Evolutionary conservation across 352 stramenopile species (phyloP).

Genomic region (Phytophthora capsici): DNA sequence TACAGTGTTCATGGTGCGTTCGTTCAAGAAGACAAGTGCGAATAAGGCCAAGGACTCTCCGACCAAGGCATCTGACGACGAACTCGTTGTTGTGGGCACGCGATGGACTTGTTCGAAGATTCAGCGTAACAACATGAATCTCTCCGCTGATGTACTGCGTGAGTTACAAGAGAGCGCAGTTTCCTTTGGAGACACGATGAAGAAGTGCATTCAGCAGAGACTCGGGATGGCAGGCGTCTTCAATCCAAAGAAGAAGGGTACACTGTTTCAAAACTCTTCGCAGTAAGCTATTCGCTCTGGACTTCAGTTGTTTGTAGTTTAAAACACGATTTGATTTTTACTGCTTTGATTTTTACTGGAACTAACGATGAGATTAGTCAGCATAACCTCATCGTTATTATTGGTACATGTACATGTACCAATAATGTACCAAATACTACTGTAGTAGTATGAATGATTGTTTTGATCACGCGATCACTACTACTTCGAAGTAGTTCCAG

Average conservation of each 20-base stretch:
- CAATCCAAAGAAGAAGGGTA: neutral
- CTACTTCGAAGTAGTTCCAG: too few species aligned
- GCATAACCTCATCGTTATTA: too few species aligned
- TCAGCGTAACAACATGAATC: constrained; percentile 18
- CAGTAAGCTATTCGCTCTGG: too few species aligned
- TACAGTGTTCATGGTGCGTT: constrained; percentile 35
- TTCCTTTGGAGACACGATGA: constrained; percentile 35
- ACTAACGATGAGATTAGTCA: too few species aligned
- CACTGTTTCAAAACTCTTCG: neutral
- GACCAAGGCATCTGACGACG: constrained; percentile 5
- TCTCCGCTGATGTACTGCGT: constrained; percentile 11
- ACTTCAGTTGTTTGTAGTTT: too few species aligned
- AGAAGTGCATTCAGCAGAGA: constrained; percentile 28
- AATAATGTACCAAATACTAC: too few species aligned
- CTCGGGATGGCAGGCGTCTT: constrained; percentile 11
- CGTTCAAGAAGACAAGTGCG: constrained; percentile 4
- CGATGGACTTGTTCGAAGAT: constrained; percentile 34
- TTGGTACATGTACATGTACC: too few species aligned
- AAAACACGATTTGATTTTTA: too few species aligned
- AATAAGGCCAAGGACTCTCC: neutral
- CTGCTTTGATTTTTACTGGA: too few species aligned
- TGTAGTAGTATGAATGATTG: too few species aligned
- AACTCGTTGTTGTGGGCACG: constrained; percentile 31
- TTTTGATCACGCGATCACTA: neutral
- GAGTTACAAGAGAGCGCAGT: constrained; percentile 34